Base-by-base conservation (phyloP, 2,329 filamentous ascomycete genomes). In the Pleomassaria siparia region DNA sequence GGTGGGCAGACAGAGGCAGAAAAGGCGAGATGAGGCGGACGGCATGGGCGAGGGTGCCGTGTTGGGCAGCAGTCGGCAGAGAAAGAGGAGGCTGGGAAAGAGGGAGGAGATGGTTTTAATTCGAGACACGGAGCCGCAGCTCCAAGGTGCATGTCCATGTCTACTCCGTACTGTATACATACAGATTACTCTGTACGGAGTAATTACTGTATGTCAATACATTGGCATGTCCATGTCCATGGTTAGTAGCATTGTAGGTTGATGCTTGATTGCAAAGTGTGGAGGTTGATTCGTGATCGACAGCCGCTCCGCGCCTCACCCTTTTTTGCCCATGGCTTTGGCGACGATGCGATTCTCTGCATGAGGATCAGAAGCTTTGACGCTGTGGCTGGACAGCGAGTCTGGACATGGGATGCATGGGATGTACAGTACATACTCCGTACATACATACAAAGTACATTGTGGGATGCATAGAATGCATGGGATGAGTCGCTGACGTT, bases 281-380 rank as follows among this genome's bases (percentile, higher is more conserved):
- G 41, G 20, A 40, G 43, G 32, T 8, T 9, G 35, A 48, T 47
- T 49, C 33, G 50, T 50, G 62, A 66, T 66, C 59, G 59, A 59
- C 61, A 53, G 46, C 54, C 52, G 52, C 35, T 22, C 35, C 18
- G 20, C 51, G 51, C 55, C 42, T 53, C 47, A 51, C 43, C 46
- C 47, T 50, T 43, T n/a, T 30, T 41, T 39, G 53, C 46, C 47
- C 46, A 47, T 36, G 43, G 36, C 15, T 50, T 40, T 43, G 29
- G 13, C 25, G 47, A 48, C 46, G 25, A 40, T 22, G 39, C 26
- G 46, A 54, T 60, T 42, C 48, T 59, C 49, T 54, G 60, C 53
- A 56, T 58, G 56, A 53, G 52, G 55, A 60, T 56, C 58, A 53
- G 51, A 50, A 54, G 58, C 54, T 58, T 60, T 51, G 63, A 60